Evolutionary conservation across 257 asterid genomes (phyloP).

Genomic region (Solanum stenotomum): DNA sequence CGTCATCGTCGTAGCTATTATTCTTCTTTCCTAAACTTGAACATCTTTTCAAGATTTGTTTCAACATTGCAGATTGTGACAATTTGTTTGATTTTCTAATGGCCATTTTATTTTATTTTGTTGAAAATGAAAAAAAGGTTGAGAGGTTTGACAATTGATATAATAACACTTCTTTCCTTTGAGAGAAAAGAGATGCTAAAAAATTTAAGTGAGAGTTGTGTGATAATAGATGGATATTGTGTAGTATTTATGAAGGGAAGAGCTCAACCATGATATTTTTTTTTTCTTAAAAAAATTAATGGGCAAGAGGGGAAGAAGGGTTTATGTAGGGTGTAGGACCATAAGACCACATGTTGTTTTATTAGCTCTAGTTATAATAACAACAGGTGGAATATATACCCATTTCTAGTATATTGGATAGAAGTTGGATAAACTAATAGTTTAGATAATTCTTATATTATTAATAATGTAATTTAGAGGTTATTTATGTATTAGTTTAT

Average conservation of each 20-base stretch:
- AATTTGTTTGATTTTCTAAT: slow-evolving; percentile 26
- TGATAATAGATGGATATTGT: background rate
- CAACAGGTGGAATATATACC: background rate
- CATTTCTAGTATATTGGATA: background rate
- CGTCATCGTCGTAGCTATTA: slow-evolving; percentile 11
- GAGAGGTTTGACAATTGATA: background rate
- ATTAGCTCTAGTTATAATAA: background rate
- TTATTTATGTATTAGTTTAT: background rate
- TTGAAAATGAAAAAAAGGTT: background rate
- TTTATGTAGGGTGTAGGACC: background rate
- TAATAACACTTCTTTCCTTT: background rate
- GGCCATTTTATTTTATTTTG: slow-evolving; percentile 15
- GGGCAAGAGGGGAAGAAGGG: background rate
- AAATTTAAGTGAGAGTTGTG: background rate
- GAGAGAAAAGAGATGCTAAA: background rate
- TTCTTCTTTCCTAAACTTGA: slow-evolving; percentile 39
- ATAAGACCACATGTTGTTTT: background rate
- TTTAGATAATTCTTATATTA: background rate
- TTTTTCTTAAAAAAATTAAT: background rate
- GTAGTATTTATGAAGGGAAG: background rate
- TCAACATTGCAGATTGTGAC: slow-evolving; percentile 30
- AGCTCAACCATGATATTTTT: background rate
- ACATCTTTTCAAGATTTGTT: slow-evolving; percentile 35
- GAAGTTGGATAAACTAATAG: background rate
- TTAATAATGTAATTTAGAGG: background rate